Evolutionary conservation across 106 monocot species (phyloP).

Genomic region (Dendrobium chrysotoxum): DNA sequence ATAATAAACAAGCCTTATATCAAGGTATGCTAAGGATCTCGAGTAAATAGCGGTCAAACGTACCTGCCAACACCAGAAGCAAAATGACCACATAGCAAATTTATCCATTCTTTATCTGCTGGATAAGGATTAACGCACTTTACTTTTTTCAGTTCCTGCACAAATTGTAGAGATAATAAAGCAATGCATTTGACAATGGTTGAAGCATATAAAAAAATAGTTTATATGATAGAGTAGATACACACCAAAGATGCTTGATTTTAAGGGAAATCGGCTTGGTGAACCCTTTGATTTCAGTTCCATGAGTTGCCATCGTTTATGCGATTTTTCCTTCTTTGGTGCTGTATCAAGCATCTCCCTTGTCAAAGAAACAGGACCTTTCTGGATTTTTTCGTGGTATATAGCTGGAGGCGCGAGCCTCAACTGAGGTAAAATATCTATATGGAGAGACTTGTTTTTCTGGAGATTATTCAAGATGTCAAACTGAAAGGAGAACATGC

Average conservation of each 20-base stretch:
- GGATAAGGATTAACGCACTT: conserved; percentile 7
- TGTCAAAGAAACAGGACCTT: conserved; percentile 18
- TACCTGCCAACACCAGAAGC: background rate
- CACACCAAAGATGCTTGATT: conserved; percentile 59
- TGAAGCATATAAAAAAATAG: background rate
- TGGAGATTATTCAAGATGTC: conserved; percentile 82
- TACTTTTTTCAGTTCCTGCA: conserved; percentile 47
- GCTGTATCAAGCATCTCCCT: conserved; percentile 27
- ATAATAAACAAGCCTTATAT: no score
- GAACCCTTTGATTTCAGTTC: conserved; percentile 47
- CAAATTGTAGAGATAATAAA: background rate
- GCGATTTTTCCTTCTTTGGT: conserved; percentile 41
- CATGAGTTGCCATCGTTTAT: conserved; percentile 40
- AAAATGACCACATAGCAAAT: background rate
- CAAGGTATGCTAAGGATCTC: no score
- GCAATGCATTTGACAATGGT: background rate
- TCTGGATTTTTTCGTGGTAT: conserved; percentile 85
- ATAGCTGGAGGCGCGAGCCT: conserved; percentile 83
- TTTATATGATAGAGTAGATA: background rate
- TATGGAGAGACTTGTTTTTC: conserved; percentile 42
- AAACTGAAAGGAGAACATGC: conserved; percentile 49
- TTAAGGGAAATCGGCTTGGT: conserved; percentile 36
- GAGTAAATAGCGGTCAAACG: no score
- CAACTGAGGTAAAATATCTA: conserved; percentile 55
- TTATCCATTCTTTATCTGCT: background rate